phyloP scores from a whole-genome alignment of 148 eudicot species.

The Vaccinium darrowii region DNA sequence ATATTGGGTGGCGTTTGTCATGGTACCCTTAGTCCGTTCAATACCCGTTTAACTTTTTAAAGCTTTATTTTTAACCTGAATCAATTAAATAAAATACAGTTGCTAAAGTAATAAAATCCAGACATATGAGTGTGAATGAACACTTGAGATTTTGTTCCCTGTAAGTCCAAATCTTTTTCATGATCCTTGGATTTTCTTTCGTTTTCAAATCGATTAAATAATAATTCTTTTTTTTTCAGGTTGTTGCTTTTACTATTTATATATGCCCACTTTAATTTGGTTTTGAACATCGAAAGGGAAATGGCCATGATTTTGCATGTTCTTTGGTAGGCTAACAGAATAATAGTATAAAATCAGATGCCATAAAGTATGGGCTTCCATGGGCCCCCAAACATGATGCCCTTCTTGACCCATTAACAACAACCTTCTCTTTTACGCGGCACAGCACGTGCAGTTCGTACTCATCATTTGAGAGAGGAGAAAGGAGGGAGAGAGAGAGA shows the following conservation, averaged over 20 bases:
- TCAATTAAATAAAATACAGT: not conserved
- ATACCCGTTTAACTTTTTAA: too few species aligned
- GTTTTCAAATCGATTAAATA: not conserved
- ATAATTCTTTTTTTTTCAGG: not conserved
- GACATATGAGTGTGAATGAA: not conserved
- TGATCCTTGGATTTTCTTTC: not conserved
- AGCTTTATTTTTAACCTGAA: too few species aligned
- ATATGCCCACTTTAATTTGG: too few species aligned
- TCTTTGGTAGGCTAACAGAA: conserved; percentile 1
- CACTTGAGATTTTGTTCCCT: not conserved
- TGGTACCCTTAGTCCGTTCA: too few species aligned
- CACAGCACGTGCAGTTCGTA: conserved; percentile 10
- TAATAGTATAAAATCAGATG: not conserved
- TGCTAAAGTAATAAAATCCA: not conserved
- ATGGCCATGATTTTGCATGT: not conserved
- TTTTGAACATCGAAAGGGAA: not conserved
- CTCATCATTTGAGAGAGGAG: not conserved
- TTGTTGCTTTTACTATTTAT: not conserved
- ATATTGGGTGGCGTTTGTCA: too few species aligned
- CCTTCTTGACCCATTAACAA: conserved; percentile 3
- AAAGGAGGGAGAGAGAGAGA: not conserved
- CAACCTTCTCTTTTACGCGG: conserved; percentile 6
- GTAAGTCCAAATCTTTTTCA: not conserved
- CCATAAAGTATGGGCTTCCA: conserved; percentile 14
- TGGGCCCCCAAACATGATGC: conserved; percentile 9